phyloP scores from a whole-genome alignment of 2,329 filamentous ascomycete species.

The Colletotrichum acutatum region DNA sequence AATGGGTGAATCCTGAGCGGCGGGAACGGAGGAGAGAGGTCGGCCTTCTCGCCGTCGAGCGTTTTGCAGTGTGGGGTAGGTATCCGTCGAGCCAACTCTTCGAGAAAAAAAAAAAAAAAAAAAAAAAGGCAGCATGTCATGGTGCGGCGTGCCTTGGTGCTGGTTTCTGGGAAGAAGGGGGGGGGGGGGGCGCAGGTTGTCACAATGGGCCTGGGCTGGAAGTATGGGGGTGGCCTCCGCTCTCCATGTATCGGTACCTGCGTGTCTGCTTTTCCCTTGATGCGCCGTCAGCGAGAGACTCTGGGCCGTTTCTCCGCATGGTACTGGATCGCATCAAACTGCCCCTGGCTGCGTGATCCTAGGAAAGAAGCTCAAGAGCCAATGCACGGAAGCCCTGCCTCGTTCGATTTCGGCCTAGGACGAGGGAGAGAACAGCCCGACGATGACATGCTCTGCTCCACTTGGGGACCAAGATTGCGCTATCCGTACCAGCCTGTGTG shows the following conservation, averaged over 20 bases:
- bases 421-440: conserved; percentile 7
- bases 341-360: conserved; percentile 17
- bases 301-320: conserved; percentile 28
- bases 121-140: conserved; percentile 21
- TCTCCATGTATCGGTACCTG: conserved; percentile 23
- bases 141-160: neutral
- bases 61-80: conserved; percentile 33
- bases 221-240: neutral
- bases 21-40: neutral
- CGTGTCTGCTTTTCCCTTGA: neutral
- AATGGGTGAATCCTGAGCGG: conserved; percentile 11
- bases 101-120: too few species aligned
- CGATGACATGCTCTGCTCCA: conserved; percentile 35
- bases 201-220: conserved; percentile 13
- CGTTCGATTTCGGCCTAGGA: conserved; percentile 22
- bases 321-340: conserved; percentile 34
- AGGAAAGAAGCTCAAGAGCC: conserved; percentile 15
- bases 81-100: too few species aligned
- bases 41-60: conserved; percentile 25
- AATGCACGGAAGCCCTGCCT: conserved; percentile 31
- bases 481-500: neutral
- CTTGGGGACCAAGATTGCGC: neutral
- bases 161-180: too few species aligned
- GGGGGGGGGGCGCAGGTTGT: neutral
- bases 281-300: neutral